Evolutionary conservation across 768 basidiomycete species (phyloP).

Genomic region (Podaxis carcinomalis): DNA sequence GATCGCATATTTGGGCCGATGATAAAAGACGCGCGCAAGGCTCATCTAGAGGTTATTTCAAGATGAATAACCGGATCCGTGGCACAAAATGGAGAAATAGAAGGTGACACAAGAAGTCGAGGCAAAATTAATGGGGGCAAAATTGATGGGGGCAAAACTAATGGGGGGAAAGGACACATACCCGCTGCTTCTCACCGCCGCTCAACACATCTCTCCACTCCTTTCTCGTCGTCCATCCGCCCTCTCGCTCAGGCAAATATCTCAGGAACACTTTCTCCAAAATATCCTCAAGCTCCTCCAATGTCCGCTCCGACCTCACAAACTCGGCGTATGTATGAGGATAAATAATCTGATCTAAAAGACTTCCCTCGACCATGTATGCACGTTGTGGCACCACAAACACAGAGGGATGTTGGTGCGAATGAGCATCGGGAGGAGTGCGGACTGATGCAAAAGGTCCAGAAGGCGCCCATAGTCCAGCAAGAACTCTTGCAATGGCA

Average conservation of each 20-base stretch:
- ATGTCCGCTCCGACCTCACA: slow-evolving; percentile 51
- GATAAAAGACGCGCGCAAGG: slow-evolving; percentile 91
- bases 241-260: slow-evolving; percentile 84
- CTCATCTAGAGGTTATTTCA: slow-evolving; percentile 49
- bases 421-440: slow-evolving; percentile 16
- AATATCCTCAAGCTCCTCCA: slow-evolving; percentile 70
- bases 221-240: slow-evolving; percentile 85
- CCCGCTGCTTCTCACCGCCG: slow-evolving; percentile 94
- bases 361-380: slow-evolving; percentile 84
- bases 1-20: slow-evolving; percentile 76
- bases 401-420: slow-evolving; percentile 48
- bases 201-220: slow-evolving; percentile 97
- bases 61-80: background rate
- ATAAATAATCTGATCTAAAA: slow-evolving; percentile 93
- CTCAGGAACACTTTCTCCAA: slow-evolving; percentile 78
- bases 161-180: background rate
- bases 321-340: slow-evolving; percentile 82
- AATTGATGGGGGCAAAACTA: background rate
- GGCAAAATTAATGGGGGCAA: background rate
- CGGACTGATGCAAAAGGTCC: slow-evolving; percentile 21
- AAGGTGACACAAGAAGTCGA: background rate
- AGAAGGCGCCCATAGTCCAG: slow-evolving; percentile 80
- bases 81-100: background rate
- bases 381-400: slow-evolving; percentile 90
- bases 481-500: slow-evolving; percentile 81